Percentiles rank a stretch among this genome's conserved stretches.
phyloP scores from a whole-genome alignment of 2,329 filamentous ascomycete genomes.

The Colletotrichum liaoningense region DNA sequence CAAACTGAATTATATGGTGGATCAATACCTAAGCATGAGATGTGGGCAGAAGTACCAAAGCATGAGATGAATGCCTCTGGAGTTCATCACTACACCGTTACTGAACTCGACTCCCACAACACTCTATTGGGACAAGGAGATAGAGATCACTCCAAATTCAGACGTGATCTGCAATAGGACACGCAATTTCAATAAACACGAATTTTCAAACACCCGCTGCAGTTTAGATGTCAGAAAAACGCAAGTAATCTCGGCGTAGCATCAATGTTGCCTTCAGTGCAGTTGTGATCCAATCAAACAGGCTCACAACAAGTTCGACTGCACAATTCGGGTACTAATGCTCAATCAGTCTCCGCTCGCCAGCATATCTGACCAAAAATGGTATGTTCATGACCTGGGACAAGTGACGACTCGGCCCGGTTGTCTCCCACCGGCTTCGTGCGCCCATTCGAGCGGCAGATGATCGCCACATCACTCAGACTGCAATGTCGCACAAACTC shows the following conservation, averaged over 20 bases:
- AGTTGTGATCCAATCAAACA: not conserved
- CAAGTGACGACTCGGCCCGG: not conserved
- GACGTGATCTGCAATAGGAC: not conserved
- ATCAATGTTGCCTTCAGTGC: not conserved
- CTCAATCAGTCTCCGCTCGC: not conserved
- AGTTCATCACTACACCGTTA: constrained; percentile 9
- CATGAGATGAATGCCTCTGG: not conserved
- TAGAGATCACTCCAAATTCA: not conserved
- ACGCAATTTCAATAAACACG: not conserved
- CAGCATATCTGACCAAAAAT: not conserved
- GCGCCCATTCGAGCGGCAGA: not conserved
- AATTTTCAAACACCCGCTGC: not conserved
- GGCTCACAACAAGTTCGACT: not conserved
- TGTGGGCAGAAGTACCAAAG: not conserved
- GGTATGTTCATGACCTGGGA: not conserved
- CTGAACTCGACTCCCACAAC: constrained; percentile 9
- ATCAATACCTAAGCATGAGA: not conserved
- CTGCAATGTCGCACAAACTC: not conserved
- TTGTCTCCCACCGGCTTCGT: not conserved
- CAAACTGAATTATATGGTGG: not conserved
- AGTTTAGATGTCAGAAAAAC: not conserved
- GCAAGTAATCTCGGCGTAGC: not conserved
- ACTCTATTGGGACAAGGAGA: not conserved
- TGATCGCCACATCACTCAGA: not conserved
- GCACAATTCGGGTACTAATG: not conserved